Evolutionary conservation across 768 basidiomycete genomes (phyloP).

Genomic region (Solioccasus polychromus): DNA sequence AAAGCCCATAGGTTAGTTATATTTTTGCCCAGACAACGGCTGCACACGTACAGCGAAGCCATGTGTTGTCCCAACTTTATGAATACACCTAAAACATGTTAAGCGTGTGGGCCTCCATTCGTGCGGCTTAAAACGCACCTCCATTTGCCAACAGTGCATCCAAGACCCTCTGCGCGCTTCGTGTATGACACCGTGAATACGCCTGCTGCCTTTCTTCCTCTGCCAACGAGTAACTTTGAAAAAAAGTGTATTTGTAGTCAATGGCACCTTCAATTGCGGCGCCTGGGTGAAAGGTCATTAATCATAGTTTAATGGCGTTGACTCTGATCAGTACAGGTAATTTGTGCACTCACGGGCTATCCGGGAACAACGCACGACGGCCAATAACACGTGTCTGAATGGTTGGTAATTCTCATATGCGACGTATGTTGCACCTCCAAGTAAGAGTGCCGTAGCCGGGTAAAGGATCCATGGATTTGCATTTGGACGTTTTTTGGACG

Average conservation of each 20-base stretch:
- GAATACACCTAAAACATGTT: slow-evolving; percentile 56
- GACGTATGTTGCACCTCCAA: slow-evolving; percentile 34
- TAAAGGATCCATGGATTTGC: slow-evolving; percentile 25
- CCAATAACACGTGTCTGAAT: slow-evolving; percentile 72
- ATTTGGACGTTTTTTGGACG: slow-evolving; percentile 3
- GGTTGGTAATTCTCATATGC: slow-evolving; percentile 71
- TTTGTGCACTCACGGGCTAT: slow-evolving; percentile 54
- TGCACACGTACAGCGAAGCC: slow-evolving; percentile 54
- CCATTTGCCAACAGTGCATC: slow-evolving; percentile 87
- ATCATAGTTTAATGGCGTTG: slow-evolving; percentile 14
- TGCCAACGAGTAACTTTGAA: slow-evolving; percentile 46
- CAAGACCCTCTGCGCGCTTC: slow-evolving; percentile 78
- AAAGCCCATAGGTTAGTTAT: slow-evolving; percentile 7
- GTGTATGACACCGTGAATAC: slow-evolving; percentile 75
- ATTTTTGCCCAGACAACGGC: slow-evolving; percentile 15
- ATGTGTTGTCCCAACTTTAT: slow-evolving; percentile 91
- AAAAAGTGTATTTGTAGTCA: slow-evolving; percentile 72
- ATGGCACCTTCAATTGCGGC: slow-evolving; percentile 62
- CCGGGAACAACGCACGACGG: slow-evolving; percentile 73
- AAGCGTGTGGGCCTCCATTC: not conserved
- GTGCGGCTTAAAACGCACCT: slow-evolving; percentile 43
- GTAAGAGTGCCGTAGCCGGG: slow-evolving; percentile 20
- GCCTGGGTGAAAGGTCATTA: slow-evolving; percentile 33
- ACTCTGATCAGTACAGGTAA: slow-evolving; percentile 24
- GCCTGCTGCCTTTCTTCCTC: slow-evolving; percentile 51